These are phyloP conservation scores for Aspergillus transmontanensis DNA, from an alignment of 2,329 filamentous ascomycete species.

Conservation along the genomic window DNA sequence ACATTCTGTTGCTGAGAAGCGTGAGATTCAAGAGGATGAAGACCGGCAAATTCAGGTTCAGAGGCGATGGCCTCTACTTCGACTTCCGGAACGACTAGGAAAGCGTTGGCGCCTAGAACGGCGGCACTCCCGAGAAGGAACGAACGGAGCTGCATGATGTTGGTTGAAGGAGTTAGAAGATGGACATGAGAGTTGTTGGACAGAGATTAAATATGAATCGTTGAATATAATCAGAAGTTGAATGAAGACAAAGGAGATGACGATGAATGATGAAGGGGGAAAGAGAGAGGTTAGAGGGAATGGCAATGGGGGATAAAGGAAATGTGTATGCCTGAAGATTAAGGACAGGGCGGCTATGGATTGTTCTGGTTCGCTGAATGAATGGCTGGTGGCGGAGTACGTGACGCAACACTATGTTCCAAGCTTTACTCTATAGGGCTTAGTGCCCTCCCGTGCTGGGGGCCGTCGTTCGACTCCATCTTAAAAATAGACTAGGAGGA, in stretches of 20 bases:
- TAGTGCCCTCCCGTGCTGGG: background rate
- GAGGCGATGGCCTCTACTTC: slow-evolving; percentile 27
- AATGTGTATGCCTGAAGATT: slow-evolving; percentile 1
- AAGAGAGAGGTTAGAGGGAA: slow-evolving; percentile 7
- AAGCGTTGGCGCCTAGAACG: slow-evolving; percentile 39
- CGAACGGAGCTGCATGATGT: slow-evolving; percentile 40
- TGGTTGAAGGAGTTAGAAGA: slow-evolving; percentile 7
- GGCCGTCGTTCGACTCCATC: background rate
- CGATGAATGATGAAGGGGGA: slow-evolving; percentile 11
- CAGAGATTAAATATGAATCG: background rate
- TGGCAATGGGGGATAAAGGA: slow-evolving; percentile 5
- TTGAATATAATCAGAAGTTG: slow-evolving; percentile 2
- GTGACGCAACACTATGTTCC: slow-evolving; percentile 3
- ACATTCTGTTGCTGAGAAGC: slow-evolving; percentile 31
- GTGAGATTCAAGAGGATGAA: slow-evolving; percentile 29
- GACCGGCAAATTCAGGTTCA: slow-evolving; percentile 25
- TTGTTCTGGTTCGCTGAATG: background rate
- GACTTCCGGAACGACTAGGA: slow-evolving; percentile 42
- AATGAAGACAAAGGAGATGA: background rate
- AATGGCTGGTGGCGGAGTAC: background rate
- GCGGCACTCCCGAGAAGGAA: slow-evolving; percentile 37
- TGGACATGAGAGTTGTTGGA: slow-evolving; percentile 14
- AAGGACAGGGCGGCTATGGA: background rate
- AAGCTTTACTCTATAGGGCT: background rate
- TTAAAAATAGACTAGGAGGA: background rate